Percentiles rank a stretch among this genome's conserved stretches.
Evolutionary conservation across 1,284 basidiomycete genomes (phyloP).

Genomic region (Singerocomus inundabilis): DNA sequence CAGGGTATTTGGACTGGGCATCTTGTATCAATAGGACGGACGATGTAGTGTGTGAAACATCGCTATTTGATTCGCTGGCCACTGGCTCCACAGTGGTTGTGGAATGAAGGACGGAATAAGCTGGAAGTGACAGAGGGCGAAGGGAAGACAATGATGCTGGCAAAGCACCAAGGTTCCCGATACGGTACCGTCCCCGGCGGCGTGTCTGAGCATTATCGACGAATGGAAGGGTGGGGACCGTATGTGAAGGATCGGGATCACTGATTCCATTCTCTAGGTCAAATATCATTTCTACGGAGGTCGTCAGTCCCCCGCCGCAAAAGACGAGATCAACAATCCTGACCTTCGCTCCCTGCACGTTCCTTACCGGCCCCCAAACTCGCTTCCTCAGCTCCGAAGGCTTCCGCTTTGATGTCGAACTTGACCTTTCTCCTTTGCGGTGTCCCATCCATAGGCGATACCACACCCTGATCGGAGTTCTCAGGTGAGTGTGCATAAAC

Average conservation of each 20-base stretch:
- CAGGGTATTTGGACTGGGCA: slow-evolving; percentile 19
- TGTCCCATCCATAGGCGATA: slow-evolving; percentile 20
- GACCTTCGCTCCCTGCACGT: slow-evolving; percentile 38
- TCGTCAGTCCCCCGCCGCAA: slow-evolving; percentile 10
- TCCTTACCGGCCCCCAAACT: slow-evolving; percentile 35
- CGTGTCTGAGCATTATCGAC: slow-evolving; percentile 40
- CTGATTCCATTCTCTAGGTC: slow-evolving; percentile 54
- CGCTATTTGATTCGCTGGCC: slow-evolving; percentile 1
- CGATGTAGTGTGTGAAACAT: neutral
- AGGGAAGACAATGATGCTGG: slow-evolving; percentile 59
- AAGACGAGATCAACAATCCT: slow-evolving; percentile 6
- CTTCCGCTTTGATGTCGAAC: slow-evolving; percentile 63
- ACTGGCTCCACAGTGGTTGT: slow-evolving; percentile 11
- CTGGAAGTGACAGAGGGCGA: slow-evolving; percentile 65
- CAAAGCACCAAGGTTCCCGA: slow-evolving; percentile 40
- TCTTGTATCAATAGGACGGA: slow-evolving; percentile 4
- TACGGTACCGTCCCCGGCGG: slow-evolving; percentile 34
- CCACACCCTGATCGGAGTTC: slow-evolving; percentile 16
- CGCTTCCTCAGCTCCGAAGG: slow-evolving; percentile 44
- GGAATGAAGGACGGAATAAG: slow-evolving; percentile 48
- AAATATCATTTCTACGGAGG: slow-evolving; percentile 59
- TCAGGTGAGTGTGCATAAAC: slow-evolving; percentile 8
- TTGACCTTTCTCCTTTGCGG: slow-evolving; percentile 66
- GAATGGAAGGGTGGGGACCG: slow-evolving; percentile 41
- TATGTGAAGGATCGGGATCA: slow-evolving; percentile 32